These are phyloP conservation scores for Aspergillus ostianus DNA, from an alignment of 495 filamentous ascomycete species.

Conservation along the genomic window DNA sequence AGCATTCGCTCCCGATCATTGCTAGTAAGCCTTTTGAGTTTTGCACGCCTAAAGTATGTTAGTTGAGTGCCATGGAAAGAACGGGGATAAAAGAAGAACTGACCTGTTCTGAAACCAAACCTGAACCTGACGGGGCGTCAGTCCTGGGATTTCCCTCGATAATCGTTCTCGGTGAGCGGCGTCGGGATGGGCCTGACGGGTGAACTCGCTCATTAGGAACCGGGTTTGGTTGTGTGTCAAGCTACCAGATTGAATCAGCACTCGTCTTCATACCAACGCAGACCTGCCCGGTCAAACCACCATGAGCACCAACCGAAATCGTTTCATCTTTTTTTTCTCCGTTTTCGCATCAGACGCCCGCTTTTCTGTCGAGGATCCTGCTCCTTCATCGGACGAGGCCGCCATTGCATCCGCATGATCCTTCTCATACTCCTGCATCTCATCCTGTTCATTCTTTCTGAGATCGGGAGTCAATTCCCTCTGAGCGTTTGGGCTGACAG, in stretches of 20 bases:
- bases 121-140: constrained; percentile 93
- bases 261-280: not conserved
- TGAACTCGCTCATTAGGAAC: constrained; percentile 96
- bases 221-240: constrained; percentile 96
- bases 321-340: constrained; percentile 92
- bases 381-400: constrained; percentile 37
- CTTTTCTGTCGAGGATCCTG: constrained; percentile 26
- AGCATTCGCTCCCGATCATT: constrained; percentile 94
- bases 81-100: constrained; percentile 23
- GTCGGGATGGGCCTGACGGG: constrained; percentile 92
- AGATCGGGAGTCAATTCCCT: constrained; percentile 21
- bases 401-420: constrained; percentile 23
- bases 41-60: constrained; percentile 68
- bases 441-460: constrained; percentile 20
- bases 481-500: constrained; percentile 15
- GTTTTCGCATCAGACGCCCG: constrained; percentile 30
- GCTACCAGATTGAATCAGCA: constrained; percentile 41
- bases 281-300: not conserved
- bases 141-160: constrained; percentile 86
- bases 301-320: constrained; percentile 68
- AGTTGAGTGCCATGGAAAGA: constrained; percentile 20
- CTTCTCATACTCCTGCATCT: constrained; percentile 17
- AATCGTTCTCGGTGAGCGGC: constrained; percentile 88
- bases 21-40: constrained; percentile 88
- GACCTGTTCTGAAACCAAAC: constrained; percentile 99